A percentile compares a stretch with the other conserved stretches of the same genome.
Evolutionary conservation across 495 filamentous ascomycete genomes (phyloP).

Genomic region (Hypoxylon rickii): DNA sequence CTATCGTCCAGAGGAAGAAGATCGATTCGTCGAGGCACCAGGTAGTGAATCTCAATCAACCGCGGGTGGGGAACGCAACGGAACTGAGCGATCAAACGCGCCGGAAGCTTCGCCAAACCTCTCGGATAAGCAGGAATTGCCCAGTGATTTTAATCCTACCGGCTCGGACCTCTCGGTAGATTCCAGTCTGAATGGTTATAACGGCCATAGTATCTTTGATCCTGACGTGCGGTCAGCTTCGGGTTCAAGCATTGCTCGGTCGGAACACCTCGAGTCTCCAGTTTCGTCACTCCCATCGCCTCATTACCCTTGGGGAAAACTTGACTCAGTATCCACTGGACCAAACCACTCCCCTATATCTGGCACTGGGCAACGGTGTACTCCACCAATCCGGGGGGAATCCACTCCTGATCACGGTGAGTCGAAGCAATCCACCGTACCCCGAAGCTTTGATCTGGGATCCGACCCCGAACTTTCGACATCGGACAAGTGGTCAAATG

Average conservation of each 20-base stretch:
- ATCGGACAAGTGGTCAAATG: too few relatives aligned
- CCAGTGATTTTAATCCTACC: neutral
- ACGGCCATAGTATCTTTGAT: neutral
- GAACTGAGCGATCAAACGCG: neutral
- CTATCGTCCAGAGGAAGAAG: constrained; percentile 28
- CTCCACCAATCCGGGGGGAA: neutral
- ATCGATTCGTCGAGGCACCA: neutral
- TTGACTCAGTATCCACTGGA: neutral
- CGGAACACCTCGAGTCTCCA: constrained; percentile 4
- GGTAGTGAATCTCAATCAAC: constrained; percentile 9
- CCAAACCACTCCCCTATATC: neutral
- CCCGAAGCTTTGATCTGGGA: constrained; percentile 7
- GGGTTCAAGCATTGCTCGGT: neutral
- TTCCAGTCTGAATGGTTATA: neutral
- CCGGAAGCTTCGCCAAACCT: neutral
- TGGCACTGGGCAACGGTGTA: neutral
- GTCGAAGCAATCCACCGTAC: neutral
- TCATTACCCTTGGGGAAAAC: constrained; percentile 8
- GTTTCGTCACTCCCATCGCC: constrained; percentile 15
- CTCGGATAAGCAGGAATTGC: neutral
- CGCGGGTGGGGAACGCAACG: constrained; percentile 1
- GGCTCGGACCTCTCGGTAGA: neutral
- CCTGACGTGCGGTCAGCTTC: neutral
- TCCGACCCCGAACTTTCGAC: constrained; percentile 2
- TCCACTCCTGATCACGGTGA: neutral